Percentiles rank a stretch among this genome's conserved stretches.
phyloP scores from a whole-genome alignment of 768 basidiomycete species.

The Boletellus ananas region DNA sequence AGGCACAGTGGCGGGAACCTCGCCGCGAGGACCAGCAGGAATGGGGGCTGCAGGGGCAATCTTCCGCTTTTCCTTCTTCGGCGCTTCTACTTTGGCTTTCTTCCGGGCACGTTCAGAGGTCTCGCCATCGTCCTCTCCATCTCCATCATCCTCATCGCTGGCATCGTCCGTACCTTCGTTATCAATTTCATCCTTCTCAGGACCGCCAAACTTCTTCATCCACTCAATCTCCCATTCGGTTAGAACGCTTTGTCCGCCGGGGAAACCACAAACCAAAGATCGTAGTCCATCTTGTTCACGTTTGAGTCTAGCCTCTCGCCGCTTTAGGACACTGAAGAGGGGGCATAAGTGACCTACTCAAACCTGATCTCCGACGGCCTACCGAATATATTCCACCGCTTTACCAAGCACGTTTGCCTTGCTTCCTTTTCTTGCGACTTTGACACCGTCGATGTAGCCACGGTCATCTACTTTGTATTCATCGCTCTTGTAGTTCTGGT shows the following conservation, averaged over 20 bases:
- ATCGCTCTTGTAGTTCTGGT: conserved; percentile 45
- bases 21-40: conserved; percentile 20
- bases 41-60: conserved; percentile 30
- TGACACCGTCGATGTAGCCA: conserved; percentile 90
- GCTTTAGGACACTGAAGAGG: conserved; percentile 64
- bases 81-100: conserved; percentile 47
- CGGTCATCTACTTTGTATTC: conserved; percentile 65
- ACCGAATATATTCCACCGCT: conserved; percentile 85
- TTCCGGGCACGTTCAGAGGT: conserved; percentile 55
- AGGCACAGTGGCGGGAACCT: conserved; percentile 25
- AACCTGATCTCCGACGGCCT: conserved; percentile 13
- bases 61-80: conserved; percentile 43
- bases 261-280: conserved; percentile 62
- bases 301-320: conserved; percentile 64
- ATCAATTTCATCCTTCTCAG: conserved; percentile 71
- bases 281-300: conserved; percentile 76
- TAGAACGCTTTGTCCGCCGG: conserved; percentile 68
- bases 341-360: conserved; percentile 3
- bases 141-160: conserved; percentile 43
- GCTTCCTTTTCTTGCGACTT: conserved; percentile 85
- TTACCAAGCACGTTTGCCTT: conserved; percentile 90
- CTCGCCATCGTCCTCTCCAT: conserved; percentile 36
- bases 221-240: conserved; percentile 77
- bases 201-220: conserved; percentile 69
- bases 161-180: conserved; percentile 37